Conservation (phyloP, 2,329 filamentous ascomycete species). For the Penicillium italicum region DNA sequence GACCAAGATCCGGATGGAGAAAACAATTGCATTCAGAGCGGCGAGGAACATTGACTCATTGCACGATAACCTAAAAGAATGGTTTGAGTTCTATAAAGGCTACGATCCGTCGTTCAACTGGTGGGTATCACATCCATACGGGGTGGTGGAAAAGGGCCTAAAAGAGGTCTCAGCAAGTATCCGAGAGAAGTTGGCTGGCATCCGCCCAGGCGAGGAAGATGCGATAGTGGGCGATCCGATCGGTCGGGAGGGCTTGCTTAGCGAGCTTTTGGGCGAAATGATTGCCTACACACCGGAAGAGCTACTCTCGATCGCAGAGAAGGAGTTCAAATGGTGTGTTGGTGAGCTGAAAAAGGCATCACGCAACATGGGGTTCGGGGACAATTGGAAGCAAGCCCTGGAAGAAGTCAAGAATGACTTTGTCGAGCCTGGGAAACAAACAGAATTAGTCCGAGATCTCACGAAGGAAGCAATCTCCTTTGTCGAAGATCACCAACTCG, state of each 20-base stretch:
- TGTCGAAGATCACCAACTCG: slow-evolving; percentile 53
- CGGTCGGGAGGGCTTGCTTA: slow-evolving; percentile 50
- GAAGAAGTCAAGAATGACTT: slow-evolving; percentile 56
- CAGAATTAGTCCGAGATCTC: slow-evolving; percentile 51
- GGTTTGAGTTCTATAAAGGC: not conserved
- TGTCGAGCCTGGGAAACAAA: slow-evolving; percentile 54
- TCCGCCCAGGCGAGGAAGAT: slow-evolving; percentile 44
- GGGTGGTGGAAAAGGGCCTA: not conserved
- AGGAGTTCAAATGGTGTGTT: slow-evolving; percentile 54
- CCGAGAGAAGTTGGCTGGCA: slow-evolving; percentile 46
- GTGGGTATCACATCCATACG: not conserved
- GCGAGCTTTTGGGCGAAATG: slow-evolving; percentile 55
- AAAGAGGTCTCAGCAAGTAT: slow-evolving; percentile 35
- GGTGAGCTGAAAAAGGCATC: slow-evolving; percentile 53
- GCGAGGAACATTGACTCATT: not conserved
- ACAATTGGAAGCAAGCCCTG: slow-evolving; percentile 51
- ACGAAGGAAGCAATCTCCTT: slow-evolving; percentile 52
- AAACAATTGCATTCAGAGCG: not conserved
- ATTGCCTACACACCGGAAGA: slow-evolving; percentile 49
- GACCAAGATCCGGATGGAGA: not conserved
- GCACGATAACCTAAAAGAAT: not conserved
- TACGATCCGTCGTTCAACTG: not conserved
- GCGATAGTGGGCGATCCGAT: slow-evolving; percentile 58
- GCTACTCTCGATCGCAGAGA: slow-evolving; percentile 20
- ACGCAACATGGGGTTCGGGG: slow-evolving; percentile 46